Evolutionary conservation across 805 yeast species (phyloP), one percentile per base, ranked within the genome.

Genomic region (Candida takata): DNA sequence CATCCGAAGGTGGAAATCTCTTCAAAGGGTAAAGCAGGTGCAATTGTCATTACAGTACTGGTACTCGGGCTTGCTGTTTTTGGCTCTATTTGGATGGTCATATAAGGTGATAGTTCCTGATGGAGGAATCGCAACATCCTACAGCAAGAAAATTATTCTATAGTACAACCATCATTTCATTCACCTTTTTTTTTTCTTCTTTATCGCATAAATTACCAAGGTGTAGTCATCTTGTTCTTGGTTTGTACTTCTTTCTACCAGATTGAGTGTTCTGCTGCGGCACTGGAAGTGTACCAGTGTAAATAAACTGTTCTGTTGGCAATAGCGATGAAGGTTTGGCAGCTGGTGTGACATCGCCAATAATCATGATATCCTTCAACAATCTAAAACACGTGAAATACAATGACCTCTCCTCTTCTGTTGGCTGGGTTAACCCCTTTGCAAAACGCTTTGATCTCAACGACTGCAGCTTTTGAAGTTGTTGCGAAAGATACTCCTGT

Each of bases 241-340:
- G 19, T 32, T 52, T 52, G 15, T 45, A 38, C 30, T 50, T 52
- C 42, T 48, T 47, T 33, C 44, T 45, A 16, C 36, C 34, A 21
- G 34, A 30, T 17, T 41, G 29, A 5, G 33, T 27, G 12, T 24
- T 42, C 28, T 52, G 57, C 4, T 67, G 55, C 5, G 69, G 61
- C 2, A 84, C 82, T 1, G 96, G 96, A 51, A 88, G 67, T 1
- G 81, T 70, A 31, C 97, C 97, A 25, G 72, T 62, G 51, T 84
- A 87, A 45, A 79, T 84, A 17, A 78, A 72, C 52, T 77, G 77
- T 38, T 83, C 67, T 1, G 83, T 79, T 1, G 95, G 95, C 31
- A 88, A 55, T 17, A 58, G 59, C 27, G 62, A 57, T 29, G 61
- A 55, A 15, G 44, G 51, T 18, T 57, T 58, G 9, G 62, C 31